phyloP scores from a whole-genome alignment of 345 rosid genomes.

The Rhodomyrtus tomentosa region DNA sequence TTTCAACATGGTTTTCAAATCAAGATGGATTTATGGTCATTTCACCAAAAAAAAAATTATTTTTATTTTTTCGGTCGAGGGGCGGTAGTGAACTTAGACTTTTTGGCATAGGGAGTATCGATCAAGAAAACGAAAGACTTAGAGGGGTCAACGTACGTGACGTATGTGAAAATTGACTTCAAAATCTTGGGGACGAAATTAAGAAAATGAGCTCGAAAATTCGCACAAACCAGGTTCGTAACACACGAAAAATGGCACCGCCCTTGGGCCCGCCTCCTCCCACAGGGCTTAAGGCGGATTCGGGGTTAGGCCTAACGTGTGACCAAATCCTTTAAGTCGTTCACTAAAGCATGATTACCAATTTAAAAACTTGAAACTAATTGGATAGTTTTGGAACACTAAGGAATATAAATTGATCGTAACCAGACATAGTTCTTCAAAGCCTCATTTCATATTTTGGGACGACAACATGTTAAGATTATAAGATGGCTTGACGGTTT shows the following conservation, averaged over 20 bases:
- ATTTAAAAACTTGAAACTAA: not conserved
- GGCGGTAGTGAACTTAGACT: not conserved
- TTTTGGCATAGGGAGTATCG: not conserved
- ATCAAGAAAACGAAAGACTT: not conserved
- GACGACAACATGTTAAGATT: not conserved
- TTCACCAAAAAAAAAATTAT: not conserved
- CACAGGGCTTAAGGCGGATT: not conserved
- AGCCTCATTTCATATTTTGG: not conserved
- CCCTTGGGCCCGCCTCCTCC: not conserved
- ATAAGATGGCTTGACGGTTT: not conserved
- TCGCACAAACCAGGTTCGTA: too few species aligned
- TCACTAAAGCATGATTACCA: not conserved
- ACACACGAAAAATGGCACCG: too few species aligned
- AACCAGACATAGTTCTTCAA: not conserved
- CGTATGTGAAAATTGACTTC: not conserved
- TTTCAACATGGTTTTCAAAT: not conserved
- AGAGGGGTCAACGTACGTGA: too few species aligned
- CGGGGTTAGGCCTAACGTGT: not conserved
- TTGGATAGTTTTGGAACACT: not conserved
- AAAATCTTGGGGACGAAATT: not conserved
- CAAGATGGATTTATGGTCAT: not conserved
- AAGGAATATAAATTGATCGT: not conserved
- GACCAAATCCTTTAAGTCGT: not conserved
- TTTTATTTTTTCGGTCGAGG: too few species aligned
- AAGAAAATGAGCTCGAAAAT: not conserved